Base-by-base conservation (phyloP, 1,284 basidiomycete species). In the Moesziomyces antarcticus region DNA sequence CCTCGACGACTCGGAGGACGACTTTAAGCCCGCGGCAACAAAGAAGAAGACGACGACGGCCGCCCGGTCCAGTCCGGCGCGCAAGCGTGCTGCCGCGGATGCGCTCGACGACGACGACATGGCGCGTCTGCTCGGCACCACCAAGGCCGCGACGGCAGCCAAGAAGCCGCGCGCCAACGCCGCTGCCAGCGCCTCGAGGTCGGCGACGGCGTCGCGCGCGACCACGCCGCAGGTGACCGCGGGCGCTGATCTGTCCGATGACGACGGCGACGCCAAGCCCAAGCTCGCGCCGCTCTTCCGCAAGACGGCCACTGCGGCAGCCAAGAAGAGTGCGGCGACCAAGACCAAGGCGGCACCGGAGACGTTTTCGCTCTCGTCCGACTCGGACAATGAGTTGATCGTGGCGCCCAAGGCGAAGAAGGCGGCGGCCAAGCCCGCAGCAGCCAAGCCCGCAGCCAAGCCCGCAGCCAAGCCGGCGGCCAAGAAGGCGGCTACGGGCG, bases 1-100 rank as follows among this genome's bases (percentile, higher is more conserved):
- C 30, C 5, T 65, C 1, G 55, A 54, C 30, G 77, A 78, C 51
- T 72, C 68, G 40, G 75, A 77, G 46, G 75, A 77, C 41, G 77
- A 79, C 52, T 79, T 74, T 50, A 72, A 73, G 50, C 74, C 70
- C 16, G 59, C 52, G 6, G 66, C 66, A 10, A 47, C 51, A 20
- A 74, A 74, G 50, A 73, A 73, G 58, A 56, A 64, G 35, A 48
- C 73, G 2, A 30, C 60, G 2, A 50, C 73, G 22, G 70, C 60
- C 20, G n/a, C n/a, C n/a, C n/a, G n/a, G n/a, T n/a, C n/a, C 24
- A 68, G 63, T 24, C 52, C 63, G 7, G 51, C 46, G 7, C 58
- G 49, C 46, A 74, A 71, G 64, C 58, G 63, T 25, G 63, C 63
- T 13, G 69, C 73, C 25, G 60, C 65, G 37, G 68, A 64, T 40